Percentiles rank a stretch among this genome's conserved stretches.
phyloP scores from a whole-genome alignment of 257 asterid species.

The Nicotiana tabacum region DNA sequence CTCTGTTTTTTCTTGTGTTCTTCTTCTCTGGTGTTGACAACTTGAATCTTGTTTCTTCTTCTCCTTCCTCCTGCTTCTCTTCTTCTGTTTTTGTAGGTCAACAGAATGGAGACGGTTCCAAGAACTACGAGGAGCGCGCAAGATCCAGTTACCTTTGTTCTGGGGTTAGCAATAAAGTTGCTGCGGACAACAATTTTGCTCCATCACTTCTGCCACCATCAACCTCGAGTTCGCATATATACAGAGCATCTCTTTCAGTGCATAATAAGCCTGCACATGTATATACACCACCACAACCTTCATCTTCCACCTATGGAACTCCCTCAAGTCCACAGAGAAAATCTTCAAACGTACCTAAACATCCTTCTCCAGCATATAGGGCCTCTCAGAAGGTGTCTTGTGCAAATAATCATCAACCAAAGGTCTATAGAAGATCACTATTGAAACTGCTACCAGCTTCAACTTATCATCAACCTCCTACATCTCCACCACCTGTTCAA shows the following conservation, averaged over 20 bases:
- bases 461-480: background rate
- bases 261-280: background rate
- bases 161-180: background rate
- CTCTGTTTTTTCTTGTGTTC: background rate
- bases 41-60: background rate
- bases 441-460: background rate
- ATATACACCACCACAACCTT: background rate
- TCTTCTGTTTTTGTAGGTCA: background rate
- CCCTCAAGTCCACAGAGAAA: background rate
- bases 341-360: background rate
- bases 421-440: background rate
- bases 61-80: background rate
- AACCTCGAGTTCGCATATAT: background rate
- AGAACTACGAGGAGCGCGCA: background rate
- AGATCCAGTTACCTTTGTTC: background rate
- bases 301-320: background rate
- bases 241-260: background rate
- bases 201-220: background rate
- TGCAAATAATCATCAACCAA: background rate
- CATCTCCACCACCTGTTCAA: background rate
- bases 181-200: background rate
- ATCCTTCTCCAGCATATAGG: background rate
- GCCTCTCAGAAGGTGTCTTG: background rate
- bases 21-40: background rate
- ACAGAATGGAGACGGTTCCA: background rate